Evolutionary conservation across 495 filamentous ascomycete genomes (phyloP), one percentile per base, ranked within the genome.

Genomic region (Symbiotaphrina buchneri): DNA sequence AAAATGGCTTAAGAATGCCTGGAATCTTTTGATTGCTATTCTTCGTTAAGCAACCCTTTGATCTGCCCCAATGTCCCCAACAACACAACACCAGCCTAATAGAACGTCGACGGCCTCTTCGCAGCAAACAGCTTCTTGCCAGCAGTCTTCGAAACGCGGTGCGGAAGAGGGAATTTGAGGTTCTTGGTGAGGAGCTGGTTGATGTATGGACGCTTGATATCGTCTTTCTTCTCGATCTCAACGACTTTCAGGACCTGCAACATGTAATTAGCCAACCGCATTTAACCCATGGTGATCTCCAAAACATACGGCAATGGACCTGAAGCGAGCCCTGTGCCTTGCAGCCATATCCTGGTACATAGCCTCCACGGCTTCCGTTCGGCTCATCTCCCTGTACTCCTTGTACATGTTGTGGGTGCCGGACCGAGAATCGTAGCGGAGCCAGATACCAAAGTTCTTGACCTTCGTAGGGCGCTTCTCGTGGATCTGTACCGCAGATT

Each of bases 341-440:
- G 90, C 84, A 48, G 87, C 78, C 90, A 97, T 95, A 59, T 97
- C 87, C 63, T 91, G 79, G 71, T 97, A 97, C 54, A 97, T 72
- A 42, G 83, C 64, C 61, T 95, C 80, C 39, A 97, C 87, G 39
- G 87, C 87, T 38, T 82, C 85, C 40, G 71, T 76, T 55, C 87
- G 70, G 51, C 78, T 83, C 65, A 92, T 78, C 70, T 95, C 87
- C 53, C 87, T 77, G 72, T 94, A 95, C 68, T 97, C 87, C 69
- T 94, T 95, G 80, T 97, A 97, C 87, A 97, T 97, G 73, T 97
- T 97, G 79, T 97, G 87, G 45, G 90, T 97, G 45, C 87, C 87
- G 46, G 90, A 95, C 59, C 87, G 87, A 31, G 90, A 95, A 63
- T 97, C 84, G 66, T 97, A 97, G 50, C 87, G 85, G 62, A 97